Conservation (phyloP, 805 yeast species). For the Candida taoyuanica region DNA sequence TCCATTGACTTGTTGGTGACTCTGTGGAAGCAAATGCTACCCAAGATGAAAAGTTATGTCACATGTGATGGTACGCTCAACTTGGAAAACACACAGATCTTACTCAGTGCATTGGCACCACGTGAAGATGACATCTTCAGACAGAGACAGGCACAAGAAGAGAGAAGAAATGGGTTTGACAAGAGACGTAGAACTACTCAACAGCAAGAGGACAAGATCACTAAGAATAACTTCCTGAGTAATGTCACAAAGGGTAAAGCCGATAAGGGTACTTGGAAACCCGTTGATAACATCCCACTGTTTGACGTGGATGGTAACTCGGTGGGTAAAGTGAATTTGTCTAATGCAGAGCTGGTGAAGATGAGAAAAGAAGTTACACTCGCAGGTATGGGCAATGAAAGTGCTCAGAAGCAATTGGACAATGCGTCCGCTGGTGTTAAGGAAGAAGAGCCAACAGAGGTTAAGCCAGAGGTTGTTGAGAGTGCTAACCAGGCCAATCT, state of each 20-base stretch:
- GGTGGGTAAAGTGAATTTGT: constrained; percentile 62
- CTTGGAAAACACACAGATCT: constrained; percentile 66
- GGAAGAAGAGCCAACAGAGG: constrained; percentile 5
- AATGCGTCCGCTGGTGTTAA: constrained; percentile 14
- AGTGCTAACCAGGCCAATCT: constrained; percentile 34
- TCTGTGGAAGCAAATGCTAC: constrained; percentile 77
- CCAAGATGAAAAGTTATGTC: constrained; percentile 66
- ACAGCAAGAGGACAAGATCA: constrained; percentile 38
- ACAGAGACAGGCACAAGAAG: constrained; percentile 62
- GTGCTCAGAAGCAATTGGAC: constrained; percentile 26
- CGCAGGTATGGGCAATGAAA: constrained; percentile 25
- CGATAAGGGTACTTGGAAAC: constrained; percentile 69
- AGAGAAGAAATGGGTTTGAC: constrained; percentile 58
- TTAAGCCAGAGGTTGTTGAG: constrained; percentile 21
- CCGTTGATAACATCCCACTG: constrained; percentile 69
- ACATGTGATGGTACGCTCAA: constrained; percentile 88
- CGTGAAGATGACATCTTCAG: constrained; percentile 79
- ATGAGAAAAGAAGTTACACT: constrained; percentile 52
- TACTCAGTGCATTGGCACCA: constrained; percentile 58
- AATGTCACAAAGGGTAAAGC: constrained; percentile 60
- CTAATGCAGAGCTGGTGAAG: constrained; percentile 67
- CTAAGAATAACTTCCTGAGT: constrained; percentile 41
- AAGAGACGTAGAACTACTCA: constrained; percentile 51
- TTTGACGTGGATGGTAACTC: constrained; percentile 71
- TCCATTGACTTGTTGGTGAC: constrained; percentile 78